Base-by-base conservation (phyloP, 495 filamentous ascomycete genomes). In the Lasiosphaeriaceae sp. region DNA sequence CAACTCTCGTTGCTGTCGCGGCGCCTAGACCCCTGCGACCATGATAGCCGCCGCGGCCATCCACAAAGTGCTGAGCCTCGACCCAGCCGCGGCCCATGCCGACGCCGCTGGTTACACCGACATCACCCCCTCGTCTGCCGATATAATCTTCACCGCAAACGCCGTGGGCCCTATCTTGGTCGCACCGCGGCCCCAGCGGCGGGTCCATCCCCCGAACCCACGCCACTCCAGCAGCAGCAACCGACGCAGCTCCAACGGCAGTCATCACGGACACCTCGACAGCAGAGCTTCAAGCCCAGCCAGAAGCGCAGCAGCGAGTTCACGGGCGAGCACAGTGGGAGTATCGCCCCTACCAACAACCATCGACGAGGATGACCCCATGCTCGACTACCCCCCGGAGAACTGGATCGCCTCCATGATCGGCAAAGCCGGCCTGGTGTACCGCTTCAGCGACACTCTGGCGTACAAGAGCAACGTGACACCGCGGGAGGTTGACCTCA, bases 391-490 rank as follows among this genome's bases (percentile, higher is more conserved):
- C 50, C 55, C 59, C 2, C 35, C 59, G 31, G 55, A 62, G 45
- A 49, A 45, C 24, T 62, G 59, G 60, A 56, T 56, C 17, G 52
- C 56, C 17, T 55, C 60, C 47, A 59, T 59, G 56, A 50, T 63
- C 44, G 60, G 56, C 29, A 59, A 41, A 23, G 22, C 47, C 1
- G 60, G 60, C 26, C 46, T 50, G 29, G 29, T 63, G 24, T 58
- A 58, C 53, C 56, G 60, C 26, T 58, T 58, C 48, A 23, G 19
- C 47, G 53, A 52, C 44, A 29, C 55, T 23, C 53, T 63, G 14
- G 56, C 52, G 44, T 63, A 59, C 56, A 58, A 63, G 44, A 48
- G 19, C 56, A 56, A 58, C 50, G 53, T 58, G n/a, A 54, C 60
- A 3, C 47, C 59, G 1, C 35, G 55, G 19, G 59, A 57, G 24